These are phyloP conservation scores for Cicer bijugum DNA, from an alignment of 306 rosid genomes.

Conservation along the genomic window DNA sequence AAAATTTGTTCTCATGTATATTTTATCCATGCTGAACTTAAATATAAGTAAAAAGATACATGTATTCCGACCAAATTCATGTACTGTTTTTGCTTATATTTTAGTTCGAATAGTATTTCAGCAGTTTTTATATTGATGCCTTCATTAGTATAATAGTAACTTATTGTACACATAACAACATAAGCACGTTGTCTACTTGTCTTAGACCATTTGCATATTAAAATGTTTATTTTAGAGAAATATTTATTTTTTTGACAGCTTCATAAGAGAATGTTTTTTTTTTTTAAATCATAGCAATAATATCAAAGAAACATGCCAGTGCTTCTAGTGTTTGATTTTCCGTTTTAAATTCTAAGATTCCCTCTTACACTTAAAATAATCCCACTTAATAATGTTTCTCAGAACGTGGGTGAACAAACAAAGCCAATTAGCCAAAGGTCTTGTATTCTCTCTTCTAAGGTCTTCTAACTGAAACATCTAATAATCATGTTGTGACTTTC, in stretches of 20 bases:
- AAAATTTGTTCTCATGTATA: constrained; percentile 16
- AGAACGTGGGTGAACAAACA: constrained; percentile 15
- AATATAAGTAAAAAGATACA: too few relatives aligned
- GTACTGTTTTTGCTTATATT: too few relatives aligned
- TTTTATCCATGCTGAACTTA: neutral
- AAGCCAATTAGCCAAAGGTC: constrained; percentile 1
- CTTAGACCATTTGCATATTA: neutral
- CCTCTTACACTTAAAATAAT: neutral
- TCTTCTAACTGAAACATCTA: constrained; percentile 1
- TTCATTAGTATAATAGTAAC: constrained; percentile 12
- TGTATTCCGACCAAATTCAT: too few relatives aligned
- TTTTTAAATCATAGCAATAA: neutral
- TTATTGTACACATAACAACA: constrained; percentile 1
- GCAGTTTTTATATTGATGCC: constrained; percentile 27
- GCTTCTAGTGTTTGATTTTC: constrained; percentile 5
- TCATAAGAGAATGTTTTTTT: neutral
- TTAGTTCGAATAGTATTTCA: neutral
- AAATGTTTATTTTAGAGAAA: constrained; percentile 8
- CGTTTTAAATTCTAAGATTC: constrained; percentile 10
- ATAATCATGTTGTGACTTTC: neutral
- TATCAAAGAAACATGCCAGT: constrained; percentile 8
- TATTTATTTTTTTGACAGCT: constrained; percentile 6
- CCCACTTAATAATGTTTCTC: constrained; percentile 9
- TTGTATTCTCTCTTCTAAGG: neutral
- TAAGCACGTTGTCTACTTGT: constrained; percentile 11